Evolutionary conservation across 1,139 yeast species (phyloP), one percentile per base, ranked within the genome.

Genomic region (Taphrina populina): DNA sequence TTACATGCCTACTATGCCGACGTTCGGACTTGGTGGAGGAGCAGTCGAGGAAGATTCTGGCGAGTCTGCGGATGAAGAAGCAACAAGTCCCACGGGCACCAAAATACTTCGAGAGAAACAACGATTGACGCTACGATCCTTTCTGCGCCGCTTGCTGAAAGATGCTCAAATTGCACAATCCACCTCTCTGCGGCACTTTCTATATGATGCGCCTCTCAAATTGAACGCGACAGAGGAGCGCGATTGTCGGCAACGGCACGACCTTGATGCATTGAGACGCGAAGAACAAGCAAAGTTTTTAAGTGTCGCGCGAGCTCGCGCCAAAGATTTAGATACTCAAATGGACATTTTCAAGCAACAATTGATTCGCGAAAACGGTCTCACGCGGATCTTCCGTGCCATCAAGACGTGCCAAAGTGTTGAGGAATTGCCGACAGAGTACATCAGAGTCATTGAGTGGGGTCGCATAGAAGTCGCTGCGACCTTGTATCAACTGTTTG

Each of bases 391-490:
- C n/a, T 83, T 84, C 62, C 64, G 72, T 41, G 95, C 87, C 64
- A 73, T 90, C 32, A 83, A 84, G 43, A 68, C 69, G 1, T 76
- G 80, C 40, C 69, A 73, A 0, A 72, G 72, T 19, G 75, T 85
- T n/a, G 71, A 71, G 23, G 79, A 83, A n/a, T 72, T 88, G 55
- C 80, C 92, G 2, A 83, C 85, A 1, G 74, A 84, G 47, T 72
- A 88, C 52, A 75, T 75, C 61, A 78, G 85, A 43, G 84, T 88
- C 61, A 75, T 87, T 40, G 87, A 86, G 61, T 84, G 95, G 88
- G 79, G 84, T 61, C 81, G 86, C 59, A 78, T 88, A 20, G 94
- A 88, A 66, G 71, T 87, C 20, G 87, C 96, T 0, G 87, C 95
- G 0, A 83, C 95, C 0, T 70, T 88, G 2, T 88, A 87, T 68